phyloP scores from a whole-genome alignment of 768 basidiomycete genomes.

The Candolleomyces aberdarensis region DNA sequence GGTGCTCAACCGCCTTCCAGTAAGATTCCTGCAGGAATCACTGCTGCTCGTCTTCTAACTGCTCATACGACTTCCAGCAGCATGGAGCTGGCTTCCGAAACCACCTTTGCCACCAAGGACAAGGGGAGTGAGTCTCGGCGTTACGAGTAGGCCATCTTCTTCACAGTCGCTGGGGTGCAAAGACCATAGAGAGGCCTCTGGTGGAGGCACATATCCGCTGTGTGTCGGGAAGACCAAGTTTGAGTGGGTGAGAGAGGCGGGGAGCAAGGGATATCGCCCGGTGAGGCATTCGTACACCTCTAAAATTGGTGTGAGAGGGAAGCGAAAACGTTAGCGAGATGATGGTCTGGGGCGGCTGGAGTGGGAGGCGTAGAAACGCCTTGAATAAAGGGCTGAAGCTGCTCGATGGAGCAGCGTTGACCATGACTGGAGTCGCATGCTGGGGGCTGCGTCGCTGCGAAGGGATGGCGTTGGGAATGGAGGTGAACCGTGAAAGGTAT shows the following conservation, averaged over 20 bases:
- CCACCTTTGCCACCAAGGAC: slow-evolving; percentile 94
- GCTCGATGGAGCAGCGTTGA: slow-evolving; percentile 17
- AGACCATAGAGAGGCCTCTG: slow-evolving; percentile 20
- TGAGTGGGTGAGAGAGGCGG: slow-evolving; percentile 21
- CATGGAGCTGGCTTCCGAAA: slow-evolving; percentile 95
- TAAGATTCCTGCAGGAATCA: slow-evolving; percentile 91
- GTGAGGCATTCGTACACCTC: slow-evolving; percentile 31
- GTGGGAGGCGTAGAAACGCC: slow-evolving; percentile 25
- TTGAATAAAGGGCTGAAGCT: slow-evolving; percentile 6
- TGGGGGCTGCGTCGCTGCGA: slow-evolving; percentile 1
- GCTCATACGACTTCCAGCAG: slow-evolving; percentile 97
- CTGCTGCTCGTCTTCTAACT: slow-evolving; percentile 94
- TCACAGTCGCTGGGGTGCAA: slow-evolving; percentile 20
- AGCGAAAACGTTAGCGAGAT: slow-evolving; percentile 44
- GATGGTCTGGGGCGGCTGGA: slow-evolving; percentile 68
- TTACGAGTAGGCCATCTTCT: slow-evolving; percentile 38
- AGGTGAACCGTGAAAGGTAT: not conserved
- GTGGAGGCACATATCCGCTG: slow-evolving; percentile 28
- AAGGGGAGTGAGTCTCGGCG: slow-evolving; percentile 69
- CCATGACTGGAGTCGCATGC: slow-evolving; percentile 20
- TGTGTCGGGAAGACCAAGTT: slow-evolving; percentile 37
- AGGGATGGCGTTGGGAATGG: not conserved
- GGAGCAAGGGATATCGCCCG: slow-evolving; percentile 32
- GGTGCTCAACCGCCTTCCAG: slow-evolving; percentile 84
- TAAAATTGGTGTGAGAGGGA: slow-evolving; percentile 26